Evolutionary conservation across 805 yeast species (phyloP), one percentile per base, ranked within the genome.

Genomic region (Saccharomycopsis sp.): DNA sequence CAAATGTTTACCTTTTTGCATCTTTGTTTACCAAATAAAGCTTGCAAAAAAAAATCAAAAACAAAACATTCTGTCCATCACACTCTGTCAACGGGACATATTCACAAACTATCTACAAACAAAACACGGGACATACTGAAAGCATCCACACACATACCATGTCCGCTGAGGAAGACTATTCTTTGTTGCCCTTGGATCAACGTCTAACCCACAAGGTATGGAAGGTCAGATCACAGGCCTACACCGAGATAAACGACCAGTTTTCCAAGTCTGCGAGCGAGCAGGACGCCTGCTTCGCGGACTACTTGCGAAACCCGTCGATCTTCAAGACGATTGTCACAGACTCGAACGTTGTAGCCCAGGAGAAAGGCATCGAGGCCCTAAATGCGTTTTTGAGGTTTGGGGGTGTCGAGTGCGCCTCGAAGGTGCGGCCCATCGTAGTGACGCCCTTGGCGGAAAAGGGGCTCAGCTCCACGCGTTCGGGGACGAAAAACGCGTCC

Each of bases 291-390:
- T 76, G 83, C 52, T 83, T 86, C 65, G 70, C 70, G 21, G 73
- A 73, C 2, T 81, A 79, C 66, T 67, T 81, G 60, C 66, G 70
- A 18, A 77, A 75, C 56, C 85, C 89, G 0, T 84, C 81, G 9
- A 54, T 78, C 2, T 73, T 84, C 64, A 82, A 79, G 62, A 75
- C 76, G 62, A 77, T 84, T 50, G 83, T 87, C 8, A 75, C 81
- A 2, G 99, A 92, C 67, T 69, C 85, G 34, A 92, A 92, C 67
- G 97, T 90, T 18, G 92, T 87, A 16, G 96, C 98, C 0, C 96
- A 90, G 63, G 98, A 92, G 66, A 74, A 85, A 1, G 98, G 89
- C 2, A 73, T 90, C 21, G 68, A 72, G 2, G 77, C 88, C 8
- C 68, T 89, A 5, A 70, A 71, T 15, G 75, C 81, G 3, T 78